These are phyloP conservation scores for Linderina pennispora DNA, from an alignment of 192 early-diverging fungal species.

Conservation along the genomic window DNA sequence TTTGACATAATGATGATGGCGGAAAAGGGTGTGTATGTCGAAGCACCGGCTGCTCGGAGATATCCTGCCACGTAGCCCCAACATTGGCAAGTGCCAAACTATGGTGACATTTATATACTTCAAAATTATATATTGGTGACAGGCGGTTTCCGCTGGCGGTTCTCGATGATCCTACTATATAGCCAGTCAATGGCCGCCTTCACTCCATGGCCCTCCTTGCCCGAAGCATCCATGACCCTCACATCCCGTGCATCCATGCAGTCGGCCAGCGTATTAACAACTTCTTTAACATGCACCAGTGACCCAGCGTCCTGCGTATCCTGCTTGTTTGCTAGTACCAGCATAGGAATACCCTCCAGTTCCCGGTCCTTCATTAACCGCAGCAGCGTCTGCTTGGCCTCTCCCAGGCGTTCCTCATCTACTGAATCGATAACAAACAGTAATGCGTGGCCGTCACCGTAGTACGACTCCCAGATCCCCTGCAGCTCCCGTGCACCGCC, in stretches of 20 bases:
- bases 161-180: conserved; percentile 70
- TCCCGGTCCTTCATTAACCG: conserved; percentile 61
- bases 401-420: conserved; percentile 65
- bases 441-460: conserved; percentile 85
- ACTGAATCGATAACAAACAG: conserved; percentile 91
- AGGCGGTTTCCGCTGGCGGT: conserved; percentile 74
- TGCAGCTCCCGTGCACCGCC: conserved; percentile 88
- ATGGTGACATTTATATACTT: no score
- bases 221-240: conserved; percentile 58
- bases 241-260: conserved; percentile 80
- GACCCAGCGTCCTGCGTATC: conserved; percentile 65
- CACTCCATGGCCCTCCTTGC: conserved; percentile 64
- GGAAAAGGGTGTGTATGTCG: no score
- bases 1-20: no score
- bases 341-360: conserved; percentile 77
- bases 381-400: conserved; percentile 17
- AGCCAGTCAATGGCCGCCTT: conserved; percentile 91
- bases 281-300: conserved; percentile 83
- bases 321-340: conserved; percentile 95
- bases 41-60: no score
- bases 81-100: no score
- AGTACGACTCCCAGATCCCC: conserved; percentile 92
- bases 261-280: conserved; percentile 84
- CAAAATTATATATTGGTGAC: no score
- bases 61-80: no score